Percentiles rank a stretch among this genome's conserved stretches.
These are phyloP conservation scores for Haplosporangium gracile DNA, from an alignment of 192 early-diverging fungal species.

Conservation along the genomic window DNA sequence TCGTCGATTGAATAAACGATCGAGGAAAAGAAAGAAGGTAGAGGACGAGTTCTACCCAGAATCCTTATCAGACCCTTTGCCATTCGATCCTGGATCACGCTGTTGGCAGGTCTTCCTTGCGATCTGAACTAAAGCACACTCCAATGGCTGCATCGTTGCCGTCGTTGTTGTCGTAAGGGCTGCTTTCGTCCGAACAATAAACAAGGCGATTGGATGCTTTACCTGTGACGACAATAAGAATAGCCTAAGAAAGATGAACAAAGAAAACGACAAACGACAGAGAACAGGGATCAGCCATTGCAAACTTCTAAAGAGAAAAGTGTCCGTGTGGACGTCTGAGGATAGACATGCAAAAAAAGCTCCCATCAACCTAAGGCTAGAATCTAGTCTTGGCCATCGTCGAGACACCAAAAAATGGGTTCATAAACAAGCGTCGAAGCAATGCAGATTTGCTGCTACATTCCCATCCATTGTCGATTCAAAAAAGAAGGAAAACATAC, in stretches of 20 bases:
- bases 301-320: background rate
- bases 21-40: background rate
- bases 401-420: background rate
- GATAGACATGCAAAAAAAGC: background rate
- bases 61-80: background rate
- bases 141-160: background rate
- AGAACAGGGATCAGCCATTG: background rate
- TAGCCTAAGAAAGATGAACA: constrained; percentile 34
- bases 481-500: constrained; percentile 53
- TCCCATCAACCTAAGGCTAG: background rate
- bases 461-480: background rate
- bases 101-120: background rate
- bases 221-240: constrained; percentile 62
- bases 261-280: background rate
- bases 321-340: background rate
- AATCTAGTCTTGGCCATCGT: background rate
- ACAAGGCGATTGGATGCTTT: constrained; percentile 4
- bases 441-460: background rate
- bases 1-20: background rate
- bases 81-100: background rate
- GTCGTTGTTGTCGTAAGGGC: background rate
- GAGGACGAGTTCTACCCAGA: background rate
- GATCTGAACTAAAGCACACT: background rate
- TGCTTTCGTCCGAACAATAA: background rate
- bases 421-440: background rate